Base-by-base conservation (phyloP, 116 monocot species). In the Dioscorea cayenensis region DNA sequence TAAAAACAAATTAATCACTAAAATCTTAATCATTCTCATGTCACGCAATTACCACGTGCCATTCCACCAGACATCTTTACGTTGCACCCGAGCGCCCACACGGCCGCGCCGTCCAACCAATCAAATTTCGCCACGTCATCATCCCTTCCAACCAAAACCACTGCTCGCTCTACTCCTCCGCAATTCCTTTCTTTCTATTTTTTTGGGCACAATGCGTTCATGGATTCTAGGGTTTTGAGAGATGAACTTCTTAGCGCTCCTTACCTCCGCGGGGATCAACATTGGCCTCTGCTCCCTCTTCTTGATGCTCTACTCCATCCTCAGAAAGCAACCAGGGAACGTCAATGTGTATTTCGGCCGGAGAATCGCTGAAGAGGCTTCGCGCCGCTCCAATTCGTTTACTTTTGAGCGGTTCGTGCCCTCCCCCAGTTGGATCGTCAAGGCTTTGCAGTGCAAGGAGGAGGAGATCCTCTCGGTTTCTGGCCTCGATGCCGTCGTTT, bases 221-320 rank as follows among this genome's bases (percentile, higher is more conserved):
- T 55, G 55, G 55, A 55, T 55, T n/a, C 19, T n/a, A 16, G 55
- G 19, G 4, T 55, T 18, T n/a, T 55, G n/a, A n/a, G 55, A n/a
- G 49, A 88, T 88, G 88, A 72, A 75, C 51, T 12, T 88, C 25
- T 79, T 72, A 10, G 84, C 84, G 51, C 75, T 88, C 9, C 77
- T 88, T 67, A 88, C 88, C 6, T 88, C 88, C 12, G 88, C 88
- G 4, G 88, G 88, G 21, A 88, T 88, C 49, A 88, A 88, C 66
- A 85, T 85, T 11, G 88, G 82, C 1, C 14, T 88, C 4, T 84
- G 82, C 48, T 82, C 58, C 36, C 70, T 88, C 69, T 66, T 88
- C 25, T 27, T 88, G 36, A 80, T 58, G 0, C 70, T 88, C 50
- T 88, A 85, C 65, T 84, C 84, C 16, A 62, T 88, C 6, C 67